Evolutionary conservation across 495 filamentous ascomycete species (phyloP), one percentile per base, ranked within the genome.

Genomic region (Aspergillus panamensis): DNA sequence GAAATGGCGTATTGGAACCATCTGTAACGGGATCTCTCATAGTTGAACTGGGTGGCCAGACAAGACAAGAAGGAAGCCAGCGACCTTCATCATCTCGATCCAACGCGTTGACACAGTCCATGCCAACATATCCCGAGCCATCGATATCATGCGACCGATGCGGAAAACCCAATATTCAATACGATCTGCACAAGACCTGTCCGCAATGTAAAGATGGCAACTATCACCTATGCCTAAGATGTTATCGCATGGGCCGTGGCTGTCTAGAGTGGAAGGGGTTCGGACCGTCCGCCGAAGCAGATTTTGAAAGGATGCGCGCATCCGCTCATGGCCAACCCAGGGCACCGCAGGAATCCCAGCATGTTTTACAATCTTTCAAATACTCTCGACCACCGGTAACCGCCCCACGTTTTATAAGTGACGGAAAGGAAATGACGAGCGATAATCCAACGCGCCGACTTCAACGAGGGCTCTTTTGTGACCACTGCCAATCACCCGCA

Each of bases 191-290:
- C 68, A 91, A 88, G 70, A 84, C 85, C 67, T 96, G 92, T 71
- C 62, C 72, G 7, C 71, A 74, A 43, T 96, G 92, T 70, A 76
- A 80, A 39, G 66, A 77, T n/a, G 90, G 89, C 2, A 71, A 79
- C 21, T 93, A 82, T 75, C 85, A 91, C 66, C 75, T 96, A 17
- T 96, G 92, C 63, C 71, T 88, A 2, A 78, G 78, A 59, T 96
- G 92, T 73, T 96, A 90, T 69, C 85, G 89, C 32, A 50, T 67
- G 29, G 82, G 84, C n/a, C 78, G 78, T 64, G 90, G 91, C 20
- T 96, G 91, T 69, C 76, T 83, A 3, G 77, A 88, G 59, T 94
- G 89, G 88, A 86, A 80, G 55, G 90, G 91, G 10, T 94, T 94
- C 67, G 84, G 85, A 21, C 65, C 80, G 55, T 79, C 79, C 9